Evolutionary conservation across 805 yeast species (phyloP), one percentile per base, ranked within the genome.

Genomic region (Sugiyamaella valdiviana): DNA sequence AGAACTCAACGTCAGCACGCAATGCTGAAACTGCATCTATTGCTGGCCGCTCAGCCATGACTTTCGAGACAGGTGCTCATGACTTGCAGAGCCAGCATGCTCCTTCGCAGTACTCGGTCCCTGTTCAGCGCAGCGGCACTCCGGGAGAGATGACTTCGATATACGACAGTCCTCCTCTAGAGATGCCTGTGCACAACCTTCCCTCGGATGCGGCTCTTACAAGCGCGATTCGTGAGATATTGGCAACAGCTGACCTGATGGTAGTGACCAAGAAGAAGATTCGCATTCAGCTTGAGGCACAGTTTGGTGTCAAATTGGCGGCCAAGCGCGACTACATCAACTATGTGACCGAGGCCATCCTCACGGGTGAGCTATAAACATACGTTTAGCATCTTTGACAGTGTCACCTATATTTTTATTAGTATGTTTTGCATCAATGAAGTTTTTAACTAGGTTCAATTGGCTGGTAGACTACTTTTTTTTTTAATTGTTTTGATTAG

Each of bases 191-290:
- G 7, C 35, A 17, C 2, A 26, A 41, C n/a, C 55, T 61, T 45
- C 72, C 73, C 14, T 49, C 66, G 3, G 72, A 70, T 39, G 64
- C 59, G 20, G 63, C 65, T 42, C 49, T 69, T 36, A 63, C 72
- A 2, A 59, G 55, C 4, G 70, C 64, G 19, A 59, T 70, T 36
- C 52, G 70, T 6, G 67, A 64, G 37, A 66, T 69, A 36, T 53
- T 69, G 20, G 57, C 63, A 10, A 60, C 65, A 5, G 66, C 72
- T 6, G 74, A 70, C 46, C 57, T 69, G 23, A 61, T 67, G 60
- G 54, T 56, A 36, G 57, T 70, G 43, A 70, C 74, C 6, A 70
- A 69, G 61, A 63, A 69, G 51, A 54, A 60, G 14, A 58, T 70
- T 19, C 53, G 74, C 7, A 44, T 53, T 22, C 64, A 65, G 46